Evolutionary conservation across 2,329 filamentous ascomycete genomes (phyloP).

Genomic region (Botryosphaeria dothidea): DNA sequence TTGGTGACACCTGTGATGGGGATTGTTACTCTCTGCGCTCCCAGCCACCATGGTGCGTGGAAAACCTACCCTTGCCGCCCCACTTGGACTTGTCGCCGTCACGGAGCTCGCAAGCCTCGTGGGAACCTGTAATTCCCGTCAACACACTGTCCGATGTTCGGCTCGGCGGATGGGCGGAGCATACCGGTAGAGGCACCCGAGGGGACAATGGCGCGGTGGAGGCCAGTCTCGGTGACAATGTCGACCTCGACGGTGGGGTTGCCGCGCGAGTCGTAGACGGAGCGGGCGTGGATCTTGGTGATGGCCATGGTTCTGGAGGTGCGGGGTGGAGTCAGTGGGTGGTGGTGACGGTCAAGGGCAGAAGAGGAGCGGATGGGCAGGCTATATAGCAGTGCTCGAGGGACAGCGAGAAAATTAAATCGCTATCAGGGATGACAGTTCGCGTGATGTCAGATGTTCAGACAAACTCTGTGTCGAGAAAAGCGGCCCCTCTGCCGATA

Average conservation of each 20-base stretch:
- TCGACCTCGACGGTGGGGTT: constrained; percentile 99
- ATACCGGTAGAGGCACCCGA: constrained; percentile 92
- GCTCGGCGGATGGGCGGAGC: constrained; percentile 30
- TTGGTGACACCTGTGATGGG: constrained; percentile 48
- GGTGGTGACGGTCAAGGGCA: neutral
- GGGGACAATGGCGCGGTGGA: constrained; percentile 96
- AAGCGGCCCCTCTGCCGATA: constrained; percentile 19
- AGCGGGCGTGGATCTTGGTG: constrained; percentile 63
- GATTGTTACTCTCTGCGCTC: neutral
- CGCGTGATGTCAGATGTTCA: constrained; percentile 20
- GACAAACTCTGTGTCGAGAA: constrained; percentile 19
- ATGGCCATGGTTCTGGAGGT: constrained; percentile 66
- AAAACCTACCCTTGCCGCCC: constrained; percentile 51
- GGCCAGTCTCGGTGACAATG: constrained; percentile 91
- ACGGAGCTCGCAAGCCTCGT: constrained; percentile 56
- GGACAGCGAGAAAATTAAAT: constrained; percentile 3
- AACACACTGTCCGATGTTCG: constrained; percentile 20
- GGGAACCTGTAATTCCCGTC: constrained; percentile 38
- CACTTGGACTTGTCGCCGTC: constrained; percentile 56
- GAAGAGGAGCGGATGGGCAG: neutral
- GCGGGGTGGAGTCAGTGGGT: neutral
- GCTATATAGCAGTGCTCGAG: neutral
- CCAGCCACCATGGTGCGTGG: neutral
- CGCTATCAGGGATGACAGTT: constrained; percentile 17
- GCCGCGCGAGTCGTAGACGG: constrained; percentile 94